Percentiles rank a stretch among this genome's conserved stretches.
Conservation (phyloP, 1,284 basidiomycete species). For the Puccinia polysora region DNA sequence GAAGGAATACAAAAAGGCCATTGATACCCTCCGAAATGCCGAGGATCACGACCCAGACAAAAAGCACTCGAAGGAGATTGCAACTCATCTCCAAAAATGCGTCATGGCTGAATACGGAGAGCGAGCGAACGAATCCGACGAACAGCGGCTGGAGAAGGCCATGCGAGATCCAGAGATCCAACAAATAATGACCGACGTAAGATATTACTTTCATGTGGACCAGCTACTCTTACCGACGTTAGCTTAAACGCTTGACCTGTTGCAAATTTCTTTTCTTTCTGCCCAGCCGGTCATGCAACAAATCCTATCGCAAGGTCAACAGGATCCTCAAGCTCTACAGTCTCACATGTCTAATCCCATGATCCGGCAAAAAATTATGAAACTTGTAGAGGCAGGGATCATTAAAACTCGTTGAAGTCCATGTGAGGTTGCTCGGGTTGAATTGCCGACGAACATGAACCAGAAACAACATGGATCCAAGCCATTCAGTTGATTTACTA, state of each 20-base stretch:
- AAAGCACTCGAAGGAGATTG: conserved; percentile 75
- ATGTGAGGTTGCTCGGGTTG: no score
- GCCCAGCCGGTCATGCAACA: conserved; percentile 31
- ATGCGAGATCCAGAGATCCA: conserved; percentile 96
- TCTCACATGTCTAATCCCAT: conserved; percentile 95
- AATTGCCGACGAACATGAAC: no score
- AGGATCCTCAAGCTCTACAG: conserved; percentile 79
- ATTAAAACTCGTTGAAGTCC: conserved; percentile 59
- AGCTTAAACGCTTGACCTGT: no score
- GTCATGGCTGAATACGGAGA: conserved; percentile 68
- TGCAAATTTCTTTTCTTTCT: not conserved
- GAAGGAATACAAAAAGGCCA: conserved; percentile 83
- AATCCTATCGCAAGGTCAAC: conserved; percentile 90
- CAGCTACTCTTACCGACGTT: no score
- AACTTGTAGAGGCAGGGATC: conserved; percentile 87
- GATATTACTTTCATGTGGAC: not conserved
- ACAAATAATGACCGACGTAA: conserved; percentile 58
- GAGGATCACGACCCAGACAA: conserved; percentile 68
- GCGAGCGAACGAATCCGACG: conserved; percentile 78
- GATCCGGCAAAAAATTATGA: conserved; percentile 78
- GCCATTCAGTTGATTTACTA: no score
- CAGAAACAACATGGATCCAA: no score
- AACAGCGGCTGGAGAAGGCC: conserved; percentile 87
- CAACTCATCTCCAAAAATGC: conserved; percentile 61
- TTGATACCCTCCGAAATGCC: conserved; percentile 73